Conservation (phyloP, 176 grass and related monocot genomes). For the Aegilops longissima region DNA sequence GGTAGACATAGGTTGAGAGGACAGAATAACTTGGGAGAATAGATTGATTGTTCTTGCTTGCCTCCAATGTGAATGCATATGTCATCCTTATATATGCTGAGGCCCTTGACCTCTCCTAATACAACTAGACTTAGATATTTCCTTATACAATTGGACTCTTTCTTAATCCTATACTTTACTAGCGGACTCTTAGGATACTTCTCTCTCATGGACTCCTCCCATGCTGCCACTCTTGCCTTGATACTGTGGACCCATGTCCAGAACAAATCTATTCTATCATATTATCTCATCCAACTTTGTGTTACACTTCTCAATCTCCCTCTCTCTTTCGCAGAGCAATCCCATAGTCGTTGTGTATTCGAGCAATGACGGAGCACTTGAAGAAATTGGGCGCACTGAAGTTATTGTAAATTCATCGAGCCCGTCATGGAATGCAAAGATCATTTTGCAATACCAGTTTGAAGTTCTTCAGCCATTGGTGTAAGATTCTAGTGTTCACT, state of each 20-base stretch:
- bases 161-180: neutral
- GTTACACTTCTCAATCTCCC: conserved; percentile 22
- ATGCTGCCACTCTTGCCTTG: neutral
- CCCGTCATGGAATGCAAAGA: conserved; percentile 75
- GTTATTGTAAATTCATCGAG: conserved; percentile 74
- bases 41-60: neutral
- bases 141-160: neutral
- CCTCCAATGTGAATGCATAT: neutral
- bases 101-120: neutral
- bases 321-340: conserved; percentile 53
- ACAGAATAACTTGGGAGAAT: neutral
- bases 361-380: conserved; percentile 73
- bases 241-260: neutral
- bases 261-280: neutral
- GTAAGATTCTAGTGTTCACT: conserved; percentile 55
- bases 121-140: neutral
- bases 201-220: neutral
- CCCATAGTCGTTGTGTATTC: conserved; percentile 70
- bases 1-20: neutral
- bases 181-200: neutral
- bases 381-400: conserved; percentile 98
- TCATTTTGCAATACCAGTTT: conserved; percentile 84
- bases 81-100: neutral
- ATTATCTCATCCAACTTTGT: neutral
- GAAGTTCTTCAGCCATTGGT: conserved; percentile 89